A percentile compares a stretch with the other conserved stretches of the same genome.
Conservation (phyloP, 768 basidiomycete genomes). For the Xerocomus brunneocitrinus region DNA sequence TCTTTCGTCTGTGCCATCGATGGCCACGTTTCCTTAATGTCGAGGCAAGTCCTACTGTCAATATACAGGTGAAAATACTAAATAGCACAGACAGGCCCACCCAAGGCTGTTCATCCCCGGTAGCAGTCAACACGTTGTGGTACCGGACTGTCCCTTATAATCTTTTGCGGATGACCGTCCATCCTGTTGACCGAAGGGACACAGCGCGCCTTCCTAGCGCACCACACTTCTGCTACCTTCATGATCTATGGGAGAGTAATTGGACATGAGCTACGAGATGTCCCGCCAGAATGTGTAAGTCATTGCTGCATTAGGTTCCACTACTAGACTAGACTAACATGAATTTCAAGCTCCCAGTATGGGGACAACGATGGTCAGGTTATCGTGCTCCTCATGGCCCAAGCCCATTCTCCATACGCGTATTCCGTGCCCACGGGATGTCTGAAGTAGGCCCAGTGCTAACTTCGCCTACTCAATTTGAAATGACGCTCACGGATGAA, state of each 20-base stretch:
- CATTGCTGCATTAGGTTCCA: not conserved
- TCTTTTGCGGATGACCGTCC: constrained; percentile 12
- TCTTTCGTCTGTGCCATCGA: constrained; percentile 8
- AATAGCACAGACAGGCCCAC: constrained; percentile 12
- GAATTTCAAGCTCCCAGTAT: constrained; percentile 25
- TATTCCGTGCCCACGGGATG: constrained; percentile 19
- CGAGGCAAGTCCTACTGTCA: constrained; percentile 11
- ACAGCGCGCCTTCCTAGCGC: constrained; percentile 12
- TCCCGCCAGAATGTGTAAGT: constrained; percentile 29
- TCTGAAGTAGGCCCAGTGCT: constrained; percentile 16
- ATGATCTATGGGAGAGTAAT: constrained; percentile 29
- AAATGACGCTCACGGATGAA: constrained; percentile 13
- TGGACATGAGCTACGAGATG: constrained; percentile 27
- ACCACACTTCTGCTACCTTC: constrained; percentile 15
- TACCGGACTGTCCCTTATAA: constrained; percentile 24
- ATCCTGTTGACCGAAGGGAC: constrained; percentile 15
- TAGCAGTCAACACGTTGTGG: constrained; percentile 20
- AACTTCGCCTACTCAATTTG: constrained; percentile 24
- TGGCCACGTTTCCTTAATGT: constrained; percentile 28
- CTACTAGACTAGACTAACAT: constrained; percentile 7
- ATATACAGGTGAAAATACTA: constrained; percentile 9
- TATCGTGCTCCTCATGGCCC: constrained; percentile 23
- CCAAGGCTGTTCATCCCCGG: constrained; percentile 26
- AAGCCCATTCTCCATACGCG: constrained; percentile 22
- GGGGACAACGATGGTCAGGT: constrained; percentile 30